Percentiles rank a stretch among this genome's conserved stretches.
Evolutionary conservation across 345 rosid species (phyloP).

Genomic region (Salix brachista): DNA sequence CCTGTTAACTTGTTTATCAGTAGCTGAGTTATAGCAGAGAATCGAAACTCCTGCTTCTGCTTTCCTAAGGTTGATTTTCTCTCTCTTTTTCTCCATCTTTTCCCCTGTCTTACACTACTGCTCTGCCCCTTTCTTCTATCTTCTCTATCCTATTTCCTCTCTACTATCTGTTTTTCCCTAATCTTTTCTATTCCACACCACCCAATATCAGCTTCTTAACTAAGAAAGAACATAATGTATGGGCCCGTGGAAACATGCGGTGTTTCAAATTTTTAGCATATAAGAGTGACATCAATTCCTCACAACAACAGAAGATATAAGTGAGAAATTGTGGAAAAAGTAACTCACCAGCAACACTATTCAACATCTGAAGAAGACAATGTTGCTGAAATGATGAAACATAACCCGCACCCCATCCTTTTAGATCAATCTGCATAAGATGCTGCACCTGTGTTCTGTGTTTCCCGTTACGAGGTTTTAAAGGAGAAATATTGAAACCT

Average conservation of each 20-base stretch:
- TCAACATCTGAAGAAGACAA: conserved; percentile 96
- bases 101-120: neutral
- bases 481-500: conserved; percentile 88
- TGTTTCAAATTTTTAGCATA: neutral
- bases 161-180: neutral
- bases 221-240: neutral
- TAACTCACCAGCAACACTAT: conserved; percentile 87
- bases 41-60: neutral
- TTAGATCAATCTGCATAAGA: conserved; percentile 93
- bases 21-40: neutral
- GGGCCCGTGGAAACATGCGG: neutral
- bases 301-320: neutral
- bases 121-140: neutral
- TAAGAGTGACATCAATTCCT: neutral
- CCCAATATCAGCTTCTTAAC: neutral
- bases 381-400: conserved; percentile 89
- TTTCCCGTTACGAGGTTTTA: conserved; percentile 77
- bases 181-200: neutral
- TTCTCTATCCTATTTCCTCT: neutral
- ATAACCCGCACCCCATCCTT: conserved; percentile 97
- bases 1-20: neutral
- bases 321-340: conserved; percentile 3
- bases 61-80: neutral
- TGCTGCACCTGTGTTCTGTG: conserved; percentile 92
- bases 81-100: neutral